Base-by-base conservation (phyloP, 345 rosid genomes). In the Citrus mangshanensis region DNA sequence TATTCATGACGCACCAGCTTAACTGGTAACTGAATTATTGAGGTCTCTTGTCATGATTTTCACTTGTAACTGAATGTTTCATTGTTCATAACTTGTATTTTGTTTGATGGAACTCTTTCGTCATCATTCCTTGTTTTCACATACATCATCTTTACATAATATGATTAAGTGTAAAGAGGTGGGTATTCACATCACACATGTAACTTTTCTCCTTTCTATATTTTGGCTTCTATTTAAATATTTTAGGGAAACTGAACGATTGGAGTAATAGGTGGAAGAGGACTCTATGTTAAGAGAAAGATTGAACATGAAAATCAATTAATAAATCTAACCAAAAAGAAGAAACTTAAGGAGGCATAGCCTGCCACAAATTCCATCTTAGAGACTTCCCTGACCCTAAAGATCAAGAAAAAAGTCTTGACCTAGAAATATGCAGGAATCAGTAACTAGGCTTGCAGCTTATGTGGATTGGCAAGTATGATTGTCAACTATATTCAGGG, bases 321-420 rank as follows among this genome's bases (percentile, higher is more conserved):
- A 13, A 13, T 34, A 63, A 16, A 63, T 6, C 35, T 13, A 63
- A 30, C 14, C 9, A 1, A 22, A 6, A 59, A 59, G 8, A 59
- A n/a, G 62, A 59, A 63, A 63, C 4, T 63, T 6, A 63, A 63
- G 32, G 32, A 60, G 65, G 37, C 68, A 30, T 30, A 63, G 38
- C 68, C 37, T 28, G 37, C 35, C 9, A 16, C 9, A 16, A 28
- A 3, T n/a, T 59, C 13, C 62, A 28, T 63, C 68, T 63, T 18
- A 14, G 8, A 18, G 35, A 13, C 0, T 0, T 3, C 38, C 0
- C 21, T 28, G 14, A 27, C 25, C 7, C 28, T n/a, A 22, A 49
- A 6, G 55, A 40, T 68, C 32, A 37, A 9, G 3, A 9, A 46
- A 4, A 67, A 67, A 9, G 51, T 16, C 22, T 40, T 12, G 54